phyloP scores from a whole-genome alignment of 73 alveolate genomes.

The Paramecium tetraurelia region DNA sequence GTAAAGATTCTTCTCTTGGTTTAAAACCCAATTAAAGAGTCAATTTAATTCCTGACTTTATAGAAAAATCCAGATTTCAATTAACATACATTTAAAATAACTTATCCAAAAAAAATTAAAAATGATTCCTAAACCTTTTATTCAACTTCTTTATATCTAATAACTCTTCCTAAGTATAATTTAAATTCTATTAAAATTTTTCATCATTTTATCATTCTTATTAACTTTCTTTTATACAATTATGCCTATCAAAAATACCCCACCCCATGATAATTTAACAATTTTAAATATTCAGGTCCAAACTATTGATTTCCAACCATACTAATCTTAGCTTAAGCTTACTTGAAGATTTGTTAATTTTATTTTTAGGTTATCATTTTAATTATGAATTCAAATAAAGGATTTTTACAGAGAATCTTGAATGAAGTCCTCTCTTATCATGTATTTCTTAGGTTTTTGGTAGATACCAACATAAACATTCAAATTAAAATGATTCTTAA shows the following conservation, averaged over 20 bases:
- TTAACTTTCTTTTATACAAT: too few species aligned
- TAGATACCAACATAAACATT: neutral
- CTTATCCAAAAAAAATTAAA: too few species aligned
- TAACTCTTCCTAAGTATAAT: neutral
- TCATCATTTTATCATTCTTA: too few species aligned
- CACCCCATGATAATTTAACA: conserved; percentile 62
- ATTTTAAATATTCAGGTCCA: conserved; percentile 70
- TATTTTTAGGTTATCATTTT: neutral
- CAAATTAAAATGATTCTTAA: neutral
- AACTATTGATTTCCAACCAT: conserved; percentile 26
- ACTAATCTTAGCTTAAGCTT: neutral
- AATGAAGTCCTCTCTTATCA: neutral
- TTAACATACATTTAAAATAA: too few species aligned
- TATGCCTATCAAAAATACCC: too few species aligned
- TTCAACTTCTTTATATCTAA: too few species aligned
- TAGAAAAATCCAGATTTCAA: too few species aligned
- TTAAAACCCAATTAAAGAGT: neutral
- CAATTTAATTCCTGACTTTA: too few species aligned
- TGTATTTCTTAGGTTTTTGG: neutral
- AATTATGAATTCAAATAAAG: neutral
- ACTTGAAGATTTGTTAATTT: neutral
- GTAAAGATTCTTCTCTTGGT: conserved; percentile 88
- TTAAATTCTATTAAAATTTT: conserved; percentile 80
- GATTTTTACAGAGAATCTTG: neutral
- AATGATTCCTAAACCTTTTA: too few species aligned